phyloP scores from a whole-genome alignment of 495 filamentous ascomycete species.

The Melanomma pulvis-pyrius region DNA sequence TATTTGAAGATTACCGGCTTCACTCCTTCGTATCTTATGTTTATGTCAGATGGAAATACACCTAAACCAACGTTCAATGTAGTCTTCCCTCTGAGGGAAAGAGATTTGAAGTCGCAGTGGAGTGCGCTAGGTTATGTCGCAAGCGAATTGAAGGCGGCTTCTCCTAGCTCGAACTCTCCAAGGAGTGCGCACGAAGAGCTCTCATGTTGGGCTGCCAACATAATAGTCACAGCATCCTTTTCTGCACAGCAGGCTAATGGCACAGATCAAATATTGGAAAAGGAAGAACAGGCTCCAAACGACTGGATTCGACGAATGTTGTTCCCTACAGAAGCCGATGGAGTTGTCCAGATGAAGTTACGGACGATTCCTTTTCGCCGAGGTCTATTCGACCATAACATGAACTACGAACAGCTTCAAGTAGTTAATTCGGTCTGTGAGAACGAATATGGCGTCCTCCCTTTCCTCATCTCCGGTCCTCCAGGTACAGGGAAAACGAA shows the following conservation, averaged over 20 bases:
- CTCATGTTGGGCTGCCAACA: not conserved
- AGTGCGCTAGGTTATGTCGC: not conserved
- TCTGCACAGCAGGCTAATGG: constrained; percentile 18
- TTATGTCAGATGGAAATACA: not conserved
- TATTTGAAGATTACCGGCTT: constrained; percentile 44
- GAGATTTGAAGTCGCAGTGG: not conserved
- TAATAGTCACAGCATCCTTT: not conserved
- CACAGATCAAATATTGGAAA: constrained; percentile 42
- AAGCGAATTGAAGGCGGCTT: not conserved
- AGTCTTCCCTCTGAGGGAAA: not conserved
- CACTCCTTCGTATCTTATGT: constrained; percentile 37
- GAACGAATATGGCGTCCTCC: constrained; percentile 53
- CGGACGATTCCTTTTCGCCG: constrained; percentile 38
- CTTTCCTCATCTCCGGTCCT: constrained; percentile 58
- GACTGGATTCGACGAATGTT: constrained; percentile 56
- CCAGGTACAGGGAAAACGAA: constrained; percentile 62
- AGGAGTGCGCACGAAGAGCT: not conserved
- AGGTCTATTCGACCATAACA: constrained; percentile 46
- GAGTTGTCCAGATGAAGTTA: constrained; percentile 47
- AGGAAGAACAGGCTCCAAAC: constrained; percentile 33
- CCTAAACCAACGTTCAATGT: constrained; percentile 39
- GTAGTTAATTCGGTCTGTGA: constrained; percentile 51
- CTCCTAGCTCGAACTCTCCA: not conserved
- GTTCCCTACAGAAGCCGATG: constrained; percentile 51
- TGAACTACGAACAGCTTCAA: constrained; percentile 58